Base-by-base conservation (phyloP, 2,329 filamentous ascomycete genomes). In the Apiospora arundinis region DNA sequence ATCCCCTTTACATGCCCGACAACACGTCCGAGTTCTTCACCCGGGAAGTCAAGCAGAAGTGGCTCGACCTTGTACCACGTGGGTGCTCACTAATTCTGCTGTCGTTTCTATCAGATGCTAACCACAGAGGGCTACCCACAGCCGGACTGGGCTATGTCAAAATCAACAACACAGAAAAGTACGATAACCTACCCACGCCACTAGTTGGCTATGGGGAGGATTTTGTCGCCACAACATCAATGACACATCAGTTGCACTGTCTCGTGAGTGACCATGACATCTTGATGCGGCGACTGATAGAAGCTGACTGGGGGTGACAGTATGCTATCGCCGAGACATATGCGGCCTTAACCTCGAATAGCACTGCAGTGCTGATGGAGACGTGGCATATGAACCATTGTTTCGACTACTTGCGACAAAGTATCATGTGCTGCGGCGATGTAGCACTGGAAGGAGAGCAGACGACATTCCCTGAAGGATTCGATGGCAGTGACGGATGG, bases 191-290 rank as follows among this genome's bases (percentile, higher is more conserved):
- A 14, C 83, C 82, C 2, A 77, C 75, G 7, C 79, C 75, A 21
- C 75, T 85, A 9, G 63, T 77, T 21, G 76, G 74, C 23, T 83
- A 78, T 71, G 74, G 76, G 3, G 74, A 78, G 21, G 77, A 79
- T 49, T 82, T 81, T 56, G 80, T 82, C 67, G 84, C 81, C 74
- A 84, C 83, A 1, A 83, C 83, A 0, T 82, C 81, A 1, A 80
- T 84, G 73, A 85, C 83, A 4, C 83, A 85, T 71, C 83, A 85
- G 74, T 78, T 85, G 2, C 82, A 85, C 74, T 85, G 83, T 72
- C 77, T 85, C 45, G 81, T 82, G 77, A 66, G 72, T 68, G 14
- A 8, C 8, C 7, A 4, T 63, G 28, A 16, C 32, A 32, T 4
- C 12, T 1, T 52, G 45, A 52, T 69, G 28, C 52, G 52, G 23